Base-by-base conservation (phyloP, 2,329 filamentous ascomycete genomes). In the Venturia pyrina region DNA sequence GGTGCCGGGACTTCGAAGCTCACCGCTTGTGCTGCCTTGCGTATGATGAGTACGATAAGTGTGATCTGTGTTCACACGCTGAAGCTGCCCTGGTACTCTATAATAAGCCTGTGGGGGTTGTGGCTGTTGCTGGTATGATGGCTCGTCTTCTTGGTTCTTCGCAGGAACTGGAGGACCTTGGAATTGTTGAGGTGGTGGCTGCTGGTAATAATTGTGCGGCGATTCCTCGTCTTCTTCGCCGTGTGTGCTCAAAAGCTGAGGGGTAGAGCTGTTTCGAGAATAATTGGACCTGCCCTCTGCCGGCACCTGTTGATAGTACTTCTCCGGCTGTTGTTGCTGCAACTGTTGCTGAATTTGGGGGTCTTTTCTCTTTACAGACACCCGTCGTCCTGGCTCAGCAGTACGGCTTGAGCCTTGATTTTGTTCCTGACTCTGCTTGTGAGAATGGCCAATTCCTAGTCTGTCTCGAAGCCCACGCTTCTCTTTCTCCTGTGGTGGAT, bases 321-420 rank as follows among this genome's bases (percentile, higher is more conserved):
- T 57, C 61, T 73, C 70, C 62, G 73, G 72, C 65, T 73, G 73
- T 66, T 68, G 69, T 37, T 59, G 50, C 64, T 72, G 73, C 48
- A 73, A 72, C 63, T 72, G 70, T 66, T 75, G 75, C 40, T 64
- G 64, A 28, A 7, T 59, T 28, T 59, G 53, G 5, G 70, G 69
- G 6, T 72, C 69, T 56, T 76, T 73, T 64, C 71, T 74, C 69
- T 75, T 72, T 63, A 75, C 73, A 8, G 76, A 77, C 63, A 73
- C 70, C 48, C 71, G 72, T 65, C 76, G 68, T 57, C 70, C 71
- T 44, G 76, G 41, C 11, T 71, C 71, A 37, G 24, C 63, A 57
- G 21, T 2, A 34, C 48, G 44, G 19, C 61, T 59, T 34, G 28
- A 19, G 46, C 21, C 50, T n/a, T 32, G 28, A 15, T 34, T 28